Conservation (phyloP, 208 protist genomes). For the Borovskyia barvae region DNA sequence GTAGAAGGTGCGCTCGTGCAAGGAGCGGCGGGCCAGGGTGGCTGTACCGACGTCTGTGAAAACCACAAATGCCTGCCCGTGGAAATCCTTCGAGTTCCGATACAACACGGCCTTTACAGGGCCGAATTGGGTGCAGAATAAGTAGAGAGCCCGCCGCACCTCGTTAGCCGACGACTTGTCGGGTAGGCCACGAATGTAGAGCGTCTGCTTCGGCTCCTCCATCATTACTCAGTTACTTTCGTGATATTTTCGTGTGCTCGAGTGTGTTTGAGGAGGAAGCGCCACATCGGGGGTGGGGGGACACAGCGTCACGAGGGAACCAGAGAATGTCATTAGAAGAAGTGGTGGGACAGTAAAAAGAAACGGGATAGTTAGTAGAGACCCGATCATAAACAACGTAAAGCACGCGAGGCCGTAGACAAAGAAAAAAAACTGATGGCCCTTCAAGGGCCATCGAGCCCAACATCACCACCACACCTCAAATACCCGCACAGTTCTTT, state of each 20-base stretch:
- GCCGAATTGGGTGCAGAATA: conserved; percentile 86
- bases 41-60: conserved; percentile 85
- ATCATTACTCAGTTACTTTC: conserved; percentile 19
- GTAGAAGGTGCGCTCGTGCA: conserved; percentile 77
- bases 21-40: conserved; percentile 53
- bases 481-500: too few species aligned
- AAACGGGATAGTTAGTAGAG: not conserved
- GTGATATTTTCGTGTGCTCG: too few species aligned
- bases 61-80: conserved; percentile 87
- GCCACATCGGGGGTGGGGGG: too few species aligned
- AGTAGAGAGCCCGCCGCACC: conserved; percentile 71
- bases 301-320: not conserved
- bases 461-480: too few species aligned
- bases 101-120: conserved; percentile 74
- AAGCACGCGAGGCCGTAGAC: too few species aligned
- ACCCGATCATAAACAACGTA: not conserved
- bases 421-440: too few species aligned
- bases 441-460: too few species aligned
- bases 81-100: conserved; percentile 48
- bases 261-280: too few species aligned
- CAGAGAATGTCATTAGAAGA: not conserved
- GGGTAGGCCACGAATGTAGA: conserved; percentile 82
- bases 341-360: not conserved
- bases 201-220: conserved; percentile 80
- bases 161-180: conserved; percentile 79